A percentile compares a stretch with the other conserved stretches of the same genome.
phyloP scores from a whole-genome alignment of 148 eudicot species.

The Vaccinium macrocarpon region DNA sequence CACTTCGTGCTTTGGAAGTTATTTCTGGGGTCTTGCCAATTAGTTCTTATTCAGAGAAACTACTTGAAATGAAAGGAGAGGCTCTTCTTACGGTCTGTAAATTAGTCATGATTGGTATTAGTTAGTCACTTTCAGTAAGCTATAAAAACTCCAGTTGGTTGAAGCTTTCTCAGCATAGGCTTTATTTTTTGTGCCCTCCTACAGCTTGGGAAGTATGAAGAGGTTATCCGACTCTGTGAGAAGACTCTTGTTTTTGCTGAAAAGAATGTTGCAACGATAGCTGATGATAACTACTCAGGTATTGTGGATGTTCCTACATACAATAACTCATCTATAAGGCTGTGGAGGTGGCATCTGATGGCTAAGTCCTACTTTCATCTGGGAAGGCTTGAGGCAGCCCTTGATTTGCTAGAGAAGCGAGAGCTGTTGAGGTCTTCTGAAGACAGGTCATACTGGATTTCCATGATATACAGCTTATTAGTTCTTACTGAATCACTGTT shows the following conservation, averaged over 20 bases:
- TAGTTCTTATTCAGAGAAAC: slow-evolving; percentile 69
- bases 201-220: slow-evolving; percentile 71
- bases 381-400: slow-evolving; percentile 83
- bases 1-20: slow-evolving; percentile 47
- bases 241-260: slow-evolving; percentile 65
- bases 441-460: slow-evolving; percentile 31
- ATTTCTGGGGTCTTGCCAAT: slow-evolving; percentile 55
- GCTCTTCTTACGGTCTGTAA: slow-evolving; percentile 67
- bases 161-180: slow-evolving; percentile 20
- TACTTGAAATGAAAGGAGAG: slow-evolving; percentile 83
- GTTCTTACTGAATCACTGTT: background rate
- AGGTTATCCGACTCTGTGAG: slow-evolving; percentile 73
- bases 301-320: slow-evolving; percentile 24
- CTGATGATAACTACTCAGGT: slow-evolving; percentile 20
- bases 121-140: background rate
- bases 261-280: slow-evolving; percentile 43
- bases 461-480: background rate
- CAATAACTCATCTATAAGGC: slow-evolving; percentile 25
- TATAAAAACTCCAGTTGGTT: background rate
- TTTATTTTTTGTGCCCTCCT: slow-evolving; percentile 20
- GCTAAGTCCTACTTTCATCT: slow-evolving; percentile 68
- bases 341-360: slow-evolving; percentile 65
- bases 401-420: slow-evolving; percentile 59
- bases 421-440: slow-evolving; percentile 35
- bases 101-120: background rate